Base-by-base conservation (phyloP, 2,329 filamentous ascomycete genomes). In the Dothideomycetes sp. region DNA sequence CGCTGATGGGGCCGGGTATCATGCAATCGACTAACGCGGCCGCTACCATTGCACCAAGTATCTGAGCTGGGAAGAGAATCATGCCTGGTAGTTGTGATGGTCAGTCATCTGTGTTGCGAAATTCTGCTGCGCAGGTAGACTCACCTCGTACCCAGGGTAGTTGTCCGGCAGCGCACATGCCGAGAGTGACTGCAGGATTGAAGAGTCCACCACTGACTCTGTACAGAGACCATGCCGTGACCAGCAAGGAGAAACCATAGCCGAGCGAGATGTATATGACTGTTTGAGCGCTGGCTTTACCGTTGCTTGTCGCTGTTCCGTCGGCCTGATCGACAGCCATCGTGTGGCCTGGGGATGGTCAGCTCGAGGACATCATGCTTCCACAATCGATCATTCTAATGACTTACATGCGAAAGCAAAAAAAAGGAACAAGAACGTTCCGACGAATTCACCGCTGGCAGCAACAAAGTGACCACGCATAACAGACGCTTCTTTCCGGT, bases 361-460 rank as follows among this genome's bases (percentile, higher is more conserved):
- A 27, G 22, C 22, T 7, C 12, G 12, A n/a, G n/a, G n/a, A n/a
- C n/a, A n/a, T n/a, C n/a, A n/a, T n/a, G n/a, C n/a, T n/a, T n/a
- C n/a, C n/a, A n/a, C n/a, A n/a, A n/a, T n/a, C n/a, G n/a, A n/a
- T n/a, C n/a, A n/a, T n/a, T n/a, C n/a, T n/a, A n/a, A 27, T 27
- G 7, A 7, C 22, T 7, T 27, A 30, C 34, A 32, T 2, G 51
- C 42, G 38, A 57, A 56, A 12, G 54, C 56, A 31, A 57, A 52
- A 47, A 52, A 58, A 18, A 59, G 50, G 46, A 57, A 59, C 48
- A 57, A 49, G 19, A 53, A 56, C 2, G 57, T 60, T 2, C 56
- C 57, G 8, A 58, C 50, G 32, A 58, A 59, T 36, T 60, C 57
- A 18, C 51, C 51, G 17, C 33, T 37, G 5, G 45, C 42, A 16